phyloP scores from a whole-genome alignment of 768 basidiomycete species.

The Pilatotrama ljubarskyi region DNA sequence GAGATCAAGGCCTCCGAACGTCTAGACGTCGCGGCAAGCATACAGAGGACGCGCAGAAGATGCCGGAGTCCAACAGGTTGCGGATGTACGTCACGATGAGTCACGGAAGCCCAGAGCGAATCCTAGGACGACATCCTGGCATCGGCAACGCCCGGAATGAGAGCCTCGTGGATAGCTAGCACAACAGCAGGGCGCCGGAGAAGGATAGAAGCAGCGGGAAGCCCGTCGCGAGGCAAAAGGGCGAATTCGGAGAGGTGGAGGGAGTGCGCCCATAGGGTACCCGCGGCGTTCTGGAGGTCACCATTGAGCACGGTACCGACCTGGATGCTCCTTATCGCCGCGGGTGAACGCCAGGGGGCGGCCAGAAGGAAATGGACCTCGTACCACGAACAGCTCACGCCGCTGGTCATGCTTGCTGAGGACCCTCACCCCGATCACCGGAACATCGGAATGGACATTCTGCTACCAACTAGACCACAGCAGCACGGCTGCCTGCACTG shows the following conservation, averaged over 20 bases:
- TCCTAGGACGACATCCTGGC: not conserved
- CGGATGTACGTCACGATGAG: constrained; percentile 4
- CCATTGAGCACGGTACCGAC: constrained; percentile 3
- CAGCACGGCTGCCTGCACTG: not conserved
- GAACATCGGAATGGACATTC: not conserved
- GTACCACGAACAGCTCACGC: not conserved
- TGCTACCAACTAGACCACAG: not conserved
- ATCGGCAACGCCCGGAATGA: constrained; percentile 9
- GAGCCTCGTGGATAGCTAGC: constrained; percentile 10
- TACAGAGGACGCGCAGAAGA: not conserved
- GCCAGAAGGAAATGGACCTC: not conserved
- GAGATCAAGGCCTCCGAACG: not conserved
- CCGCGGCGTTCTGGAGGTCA: not conserved
- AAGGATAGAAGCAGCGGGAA: constrained; percentile 3
- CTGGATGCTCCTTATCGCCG: constrained; percentile 2
- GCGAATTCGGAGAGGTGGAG: not conserved
- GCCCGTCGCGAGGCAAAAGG: not conserved
- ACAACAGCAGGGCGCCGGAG: constrained; percentile 6
- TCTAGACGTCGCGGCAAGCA: constrained; percentile 4
- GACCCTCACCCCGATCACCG: constrained; percentile 2
- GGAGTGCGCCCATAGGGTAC: constrained; percentile 4
- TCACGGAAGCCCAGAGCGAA: not conserved
- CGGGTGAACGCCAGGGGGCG: not conserved
- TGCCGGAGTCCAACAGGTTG: not conserved
- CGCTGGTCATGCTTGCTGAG: not conserved